Percentiles rank a stretch among this genome's conserved stretches.
Conservation (phyloP, 345 rosid genomes). For the Eucalyptus sp. region DNA sequence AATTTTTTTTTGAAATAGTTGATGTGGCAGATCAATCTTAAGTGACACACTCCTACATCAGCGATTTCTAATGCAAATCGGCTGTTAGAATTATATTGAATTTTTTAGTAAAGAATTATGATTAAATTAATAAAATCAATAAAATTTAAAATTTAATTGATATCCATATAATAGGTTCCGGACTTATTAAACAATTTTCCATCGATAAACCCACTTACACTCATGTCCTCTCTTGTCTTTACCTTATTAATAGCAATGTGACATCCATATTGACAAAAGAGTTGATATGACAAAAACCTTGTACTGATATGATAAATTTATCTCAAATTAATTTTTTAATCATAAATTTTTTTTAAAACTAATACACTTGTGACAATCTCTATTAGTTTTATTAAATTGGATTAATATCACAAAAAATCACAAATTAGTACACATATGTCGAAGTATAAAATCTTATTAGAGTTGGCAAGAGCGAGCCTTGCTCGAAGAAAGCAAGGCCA, state of each 20-base stretch:
- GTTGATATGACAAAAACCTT: too few species aligned
- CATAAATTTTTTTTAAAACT: too few species aligned
- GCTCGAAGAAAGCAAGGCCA: too few species aligned
- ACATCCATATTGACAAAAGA: not conserved
- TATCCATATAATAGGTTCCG: not conserved
- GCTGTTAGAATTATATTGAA: fast-evolving
- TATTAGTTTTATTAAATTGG: too few species aligned
- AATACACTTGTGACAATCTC: too few species aligned
- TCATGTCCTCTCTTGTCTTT: not conserved
- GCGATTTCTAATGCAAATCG: fast-evolving
- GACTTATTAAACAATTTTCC: not conserved
- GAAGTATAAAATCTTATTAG: too few species aligned
- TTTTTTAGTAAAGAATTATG: not conserved
- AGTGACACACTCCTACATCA: fast-evolving
- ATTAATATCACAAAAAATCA: too few species aligned
- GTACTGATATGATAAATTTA: too few species aligned
- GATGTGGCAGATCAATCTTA: not conserved
- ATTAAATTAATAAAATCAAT: not conserved
- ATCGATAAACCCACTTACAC: not conserved
- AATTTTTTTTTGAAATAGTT: not conserved
- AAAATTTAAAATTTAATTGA: not conserved
- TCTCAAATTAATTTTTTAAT: too few species aligned
- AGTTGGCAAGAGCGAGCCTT: too few species aligned
- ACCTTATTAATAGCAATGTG: not conserved
- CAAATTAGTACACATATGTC: fast-evolving